Evolutionary conservation across 2,329 filamentous ascomycete species (phyloP), one percentile per base, ranked within the genome.

Genomic region (Xylaria digitata): DNA sequence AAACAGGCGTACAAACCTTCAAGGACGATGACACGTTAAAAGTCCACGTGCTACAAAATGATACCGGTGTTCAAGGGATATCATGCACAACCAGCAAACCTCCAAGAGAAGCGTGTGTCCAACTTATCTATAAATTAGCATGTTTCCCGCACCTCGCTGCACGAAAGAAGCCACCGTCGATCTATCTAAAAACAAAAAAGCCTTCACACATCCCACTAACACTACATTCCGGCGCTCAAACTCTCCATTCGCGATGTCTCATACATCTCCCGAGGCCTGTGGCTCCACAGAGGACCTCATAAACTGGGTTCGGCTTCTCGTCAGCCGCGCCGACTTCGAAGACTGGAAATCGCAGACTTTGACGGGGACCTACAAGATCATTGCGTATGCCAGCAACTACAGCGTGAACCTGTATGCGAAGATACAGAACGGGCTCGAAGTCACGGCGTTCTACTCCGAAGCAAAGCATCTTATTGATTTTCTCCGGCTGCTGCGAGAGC

Each of bases 41-140:
- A 8, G 34, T 17, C 34, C 19, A 30, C n/a, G 19, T 40, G 8
- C 15, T 26, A 43, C 52, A 21, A 19, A 15, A 26, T 5, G 4
- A 40, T 17, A 6, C n/a, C 26, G 9, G 4, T n/a, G 4, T 42
- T 21, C n/a, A 54, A 54, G 34, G 15, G 19, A 42, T 9, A 54
- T 13, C 37, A 55, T 15, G 15, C 34, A 5, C 11, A 26, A 8
- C 17, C 26, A 17, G 13, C 5, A 43, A 30, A 6, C 15, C 21
- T 30, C 13, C 6, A 7, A 19, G 13, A 5, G 8, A 11, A 42
- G 34, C 19, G 9, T 5, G 11, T 1, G 13, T 6, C 5, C 52
- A 43, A 43, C 37, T n/a, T 23, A 30, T 32, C 7, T 55, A 55
- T 55, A 55, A 55, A 55, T 15, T 2, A 42, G 21, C 21, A 30